phyloP scores from a whole-genome alignment of 306 rosid genomes.

The Dryas octopetala region DNA sequence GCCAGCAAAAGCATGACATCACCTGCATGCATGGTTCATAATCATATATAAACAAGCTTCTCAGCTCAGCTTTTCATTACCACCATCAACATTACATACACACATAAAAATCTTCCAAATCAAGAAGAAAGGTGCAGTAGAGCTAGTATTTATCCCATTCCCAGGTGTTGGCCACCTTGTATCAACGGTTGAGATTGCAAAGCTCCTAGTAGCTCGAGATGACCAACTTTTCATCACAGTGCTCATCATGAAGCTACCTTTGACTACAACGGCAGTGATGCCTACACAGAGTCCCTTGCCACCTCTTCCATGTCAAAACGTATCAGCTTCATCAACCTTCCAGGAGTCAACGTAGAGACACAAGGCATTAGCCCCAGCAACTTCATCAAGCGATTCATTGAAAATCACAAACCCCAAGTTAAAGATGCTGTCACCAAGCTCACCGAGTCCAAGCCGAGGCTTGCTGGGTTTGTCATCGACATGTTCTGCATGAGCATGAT shows the following conservation, averaged over 20 bases:
- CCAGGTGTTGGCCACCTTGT: slow-evolving; percentile 24
- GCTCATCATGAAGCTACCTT: slow-evolving; percentile 9
- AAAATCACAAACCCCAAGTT: neutral
- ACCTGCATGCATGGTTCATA: too few relatives aligned
- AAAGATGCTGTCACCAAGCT: slow-evolving; percentile 17
- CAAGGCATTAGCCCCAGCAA: neutral
- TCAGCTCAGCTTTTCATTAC: too few relatives aligned
- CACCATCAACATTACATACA: too few relatives aligned
- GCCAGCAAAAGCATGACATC: too few relatives aligned
- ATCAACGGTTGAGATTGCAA: slow-evolving; percentile 19
- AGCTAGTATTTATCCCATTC: slow-evolving; percentile 19
- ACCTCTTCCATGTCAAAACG: neutral
- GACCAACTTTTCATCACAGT: slow-evolving; percentile 10
- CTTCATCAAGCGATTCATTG: neutral
- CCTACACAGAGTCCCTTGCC: neutral
- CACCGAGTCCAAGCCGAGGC: neutral
- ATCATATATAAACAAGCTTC: too few relatives aligned
- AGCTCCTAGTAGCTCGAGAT: slow-evolving; percentile 25
- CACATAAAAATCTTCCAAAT: neutral
- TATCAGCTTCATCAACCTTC: slow-evolving; percentile 13
- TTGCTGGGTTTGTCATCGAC: slow-evolving; percentile 34
- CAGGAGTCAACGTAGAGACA: neutral
- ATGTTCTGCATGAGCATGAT: slow-evolving; percentile 54
- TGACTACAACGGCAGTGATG: neutral
- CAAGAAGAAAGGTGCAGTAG: slow-evolving; percentile 12